phyloP scores from a whole-genome alignment of 192 early-diverging fungal genomes.

The Rhizoclosmatium sp. region DNA sequence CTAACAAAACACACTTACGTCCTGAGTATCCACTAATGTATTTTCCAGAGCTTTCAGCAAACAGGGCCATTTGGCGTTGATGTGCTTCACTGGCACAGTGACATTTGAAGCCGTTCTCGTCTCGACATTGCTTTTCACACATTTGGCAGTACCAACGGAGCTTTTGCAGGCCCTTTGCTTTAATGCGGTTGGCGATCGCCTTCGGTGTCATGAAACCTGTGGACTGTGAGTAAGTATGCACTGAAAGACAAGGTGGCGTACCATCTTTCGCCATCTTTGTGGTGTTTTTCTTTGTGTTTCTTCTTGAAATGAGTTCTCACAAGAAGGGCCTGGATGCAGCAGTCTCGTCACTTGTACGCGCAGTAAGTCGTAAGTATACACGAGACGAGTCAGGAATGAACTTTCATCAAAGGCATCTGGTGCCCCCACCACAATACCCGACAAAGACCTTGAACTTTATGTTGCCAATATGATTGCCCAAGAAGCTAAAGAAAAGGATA shows the following conservation, averaged over 20 bases:
- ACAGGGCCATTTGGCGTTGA: conserved; percentile 88
- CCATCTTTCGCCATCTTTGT: conserved; percentile 24
- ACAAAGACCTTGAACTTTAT: conserved; percentile 46
- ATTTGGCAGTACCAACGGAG: conserved; percentile 94
- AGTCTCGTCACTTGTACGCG: conserved; percentile 36
- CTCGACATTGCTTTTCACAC: conserved; percentile 72
- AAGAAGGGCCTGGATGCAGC: conserved; percentile 23
- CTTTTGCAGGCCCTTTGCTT: conserved; percentile 88
- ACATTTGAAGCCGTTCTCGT: conserved; percentile 96
- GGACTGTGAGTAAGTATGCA: not conserved
- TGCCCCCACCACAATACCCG: conserved; percentile 25
- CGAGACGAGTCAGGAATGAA: not conserved
- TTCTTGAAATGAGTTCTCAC: not conserved
- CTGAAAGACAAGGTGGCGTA: not conserved
- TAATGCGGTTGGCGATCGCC: conserved; percentile 90
- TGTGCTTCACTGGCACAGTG: conserved; percentile 91
- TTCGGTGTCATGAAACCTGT: conserved; percentile 77
- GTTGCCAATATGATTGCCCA: conserved; percentile 43
- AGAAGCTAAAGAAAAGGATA: conserved; percentile 38
- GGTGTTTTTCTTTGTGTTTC: not conserved
- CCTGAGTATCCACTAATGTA: conserved; percentile 49
- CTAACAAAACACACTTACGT: conserved; percentile 15
- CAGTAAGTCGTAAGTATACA: conserved; percentile 28
- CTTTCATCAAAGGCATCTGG: conserved; percentile 17
- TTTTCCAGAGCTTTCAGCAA: conserved; percentile 80